Evolutionary conservation across 257 asterid species (phyloP).

Genomic region (Parsonsia alboflavescens): DNA sequence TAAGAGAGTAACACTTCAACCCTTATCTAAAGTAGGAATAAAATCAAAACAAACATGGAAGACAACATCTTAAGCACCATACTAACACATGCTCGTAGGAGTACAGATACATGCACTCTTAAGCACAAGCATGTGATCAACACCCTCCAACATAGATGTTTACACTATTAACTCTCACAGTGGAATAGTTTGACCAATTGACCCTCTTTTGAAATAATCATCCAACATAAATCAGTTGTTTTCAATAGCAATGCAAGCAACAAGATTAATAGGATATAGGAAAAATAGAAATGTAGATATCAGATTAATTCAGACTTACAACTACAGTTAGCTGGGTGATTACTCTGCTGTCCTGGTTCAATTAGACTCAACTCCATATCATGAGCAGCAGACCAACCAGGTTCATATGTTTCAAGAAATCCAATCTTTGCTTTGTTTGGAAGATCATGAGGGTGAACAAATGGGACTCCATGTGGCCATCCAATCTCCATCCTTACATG

Average conservation of each 20-base stretch:
- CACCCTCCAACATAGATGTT: not conserved
- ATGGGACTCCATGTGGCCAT: conserved; percentile 96
- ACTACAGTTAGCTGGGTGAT: conserved; percentile 28
- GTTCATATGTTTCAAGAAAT: conserved; percentile 93
- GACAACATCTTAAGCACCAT: not conserved
- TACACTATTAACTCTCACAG: not conserved
- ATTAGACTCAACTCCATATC: conserved; percentile 60
- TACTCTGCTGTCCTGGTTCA: conserved; percentile 35
- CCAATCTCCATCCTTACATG: conserved; percentile 85
- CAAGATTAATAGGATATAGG: not conserved
- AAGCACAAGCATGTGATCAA: not conserved
- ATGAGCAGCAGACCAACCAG: conserved; percentile 92
- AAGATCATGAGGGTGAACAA: conserved; percentile 98
- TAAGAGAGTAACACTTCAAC: not conserved
- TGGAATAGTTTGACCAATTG: not conserved
- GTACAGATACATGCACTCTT: not conserved
- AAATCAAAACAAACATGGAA: not conserved
- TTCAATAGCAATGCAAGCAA: not conserved
- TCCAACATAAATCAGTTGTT: not conserved
- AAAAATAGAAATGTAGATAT: conserved; percentile 8
- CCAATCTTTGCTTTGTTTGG: conserved; percentile 99
- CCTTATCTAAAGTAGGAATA: not conserved
- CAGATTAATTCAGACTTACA: conserved; percentile 28
- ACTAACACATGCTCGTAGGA: not conserved
- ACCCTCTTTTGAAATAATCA: not conserved